These are phyloP conservation scores for Globisporangium alternatum DNA, from an alignment of 352 stramenopile genomes.

Conservation along the genomic window DNA sequence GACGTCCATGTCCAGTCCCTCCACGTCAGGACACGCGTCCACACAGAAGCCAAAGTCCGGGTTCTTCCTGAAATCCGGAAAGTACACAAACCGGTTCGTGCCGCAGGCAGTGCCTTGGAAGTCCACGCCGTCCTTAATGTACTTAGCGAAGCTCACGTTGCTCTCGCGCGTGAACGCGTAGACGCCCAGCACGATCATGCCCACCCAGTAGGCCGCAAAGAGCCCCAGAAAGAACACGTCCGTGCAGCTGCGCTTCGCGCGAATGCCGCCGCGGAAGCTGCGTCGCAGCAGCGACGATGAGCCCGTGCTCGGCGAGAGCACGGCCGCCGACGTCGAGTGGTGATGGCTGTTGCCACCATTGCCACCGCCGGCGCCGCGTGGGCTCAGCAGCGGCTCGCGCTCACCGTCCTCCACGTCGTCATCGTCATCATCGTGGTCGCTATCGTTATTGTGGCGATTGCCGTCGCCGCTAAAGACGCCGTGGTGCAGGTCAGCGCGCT, in stretches of 20 bases:
- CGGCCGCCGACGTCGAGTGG: constrained; percentile 26
- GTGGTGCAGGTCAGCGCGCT: constrained; percentile 4
- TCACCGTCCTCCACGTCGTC: constrained; percentile 23
- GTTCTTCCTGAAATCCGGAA: constrained; percentile 59
- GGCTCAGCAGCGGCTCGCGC: constrained; percentile 42
- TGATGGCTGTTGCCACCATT: background rate
- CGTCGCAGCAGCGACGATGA: constrained; percentile 34
- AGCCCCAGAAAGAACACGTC: constrained; percentile 53
- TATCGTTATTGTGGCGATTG: too few relatives aligned
- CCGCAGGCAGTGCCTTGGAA: constrained; percentile 65
- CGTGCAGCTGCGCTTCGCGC: constrained; percentile 48
- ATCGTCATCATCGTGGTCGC: constrained; percentile 19
- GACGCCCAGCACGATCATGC: constrained; percentile 68
- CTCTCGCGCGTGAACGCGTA: constrained; percentile 68
- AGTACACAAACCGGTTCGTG: constrained; percentile 59
- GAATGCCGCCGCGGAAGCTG: constrained; percentile 37
- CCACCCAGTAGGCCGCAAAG: constrained; percentile 71
- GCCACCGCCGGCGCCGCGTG: constrained; percentile 13
- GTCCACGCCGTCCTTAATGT: constrained; percentile 78
- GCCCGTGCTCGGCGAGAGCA: constrained; percentile 50
- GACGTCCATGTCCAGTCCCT: constrained; percentile 45
- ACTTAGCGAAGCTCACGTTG: constrained; percentile 63
- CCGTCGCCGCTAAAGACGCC: background rate
- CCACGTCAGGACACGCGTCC: constrained; percentile 37
- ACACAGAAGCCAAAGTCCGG: constrained; percentile 84